Base-by-base conservation (phyloP, 2,329 filamentous ascomycete genomes). In the Juglanconis sp. region DNA sequence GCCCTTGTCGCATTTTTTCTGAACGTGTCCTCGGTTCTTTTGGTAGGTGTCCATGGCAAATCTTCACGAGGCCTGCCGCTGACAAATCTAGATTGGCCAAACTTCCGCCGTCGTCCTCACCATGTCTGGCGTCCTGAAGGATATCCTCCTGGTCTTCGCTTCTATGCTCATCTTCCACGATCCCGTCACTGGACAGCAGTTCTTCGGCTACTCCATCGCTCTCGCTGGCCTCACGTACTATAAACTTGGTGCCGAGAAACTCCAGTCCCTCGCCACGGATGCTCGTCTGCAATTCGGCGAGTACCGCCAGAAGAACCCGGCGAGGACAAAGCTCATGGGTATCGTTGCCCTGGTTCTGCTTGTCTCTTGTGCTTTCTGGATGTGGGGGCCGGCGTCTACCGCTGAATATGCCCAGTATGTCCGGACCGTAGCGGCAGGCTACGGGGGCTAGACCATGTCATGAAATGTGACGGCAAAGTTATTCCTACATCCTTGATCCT, bases 21-120 rank as follows among this genome's bases (percentile, higher is more conserved):
- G 63, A 92, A 92, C 74, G 87, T 92, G 49, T 91, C 89, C 1
- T 88, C 91, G 32, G 89, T 92, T 38, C 90, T 92, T 78, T 73
- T 92, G 74, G 88, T 91, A 85, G 73, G 85, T 78, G 32, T 17
- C n/a, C 7, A 17, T 32, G 15, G 6, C 3, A 13, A 3, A 15
- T 7, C 1, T 8, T 13, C 4, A 3, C 1, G 10, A 13, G 48
- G 0, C 11, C 9, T 11, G 10, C 34, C 8, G 11, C 53, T 62
- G 15, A 63, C 59, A 10, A 5, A 4, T 9, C 38, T 49, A 71
- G 70, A 90, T 90, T 69, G 87, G 87, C 74, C 87, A 87, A 76
- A 90, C 87, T n/a, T 90, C 87, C 3, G 88, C 87, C 53, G 81
- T 90, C 56, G 87, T 89, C 66, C 83, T 90, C 71, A 90, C 87